Conservation (phyloP, 2,329 filamentous ascomycete genomes). For the Fusarium miscanthi region DNA sequence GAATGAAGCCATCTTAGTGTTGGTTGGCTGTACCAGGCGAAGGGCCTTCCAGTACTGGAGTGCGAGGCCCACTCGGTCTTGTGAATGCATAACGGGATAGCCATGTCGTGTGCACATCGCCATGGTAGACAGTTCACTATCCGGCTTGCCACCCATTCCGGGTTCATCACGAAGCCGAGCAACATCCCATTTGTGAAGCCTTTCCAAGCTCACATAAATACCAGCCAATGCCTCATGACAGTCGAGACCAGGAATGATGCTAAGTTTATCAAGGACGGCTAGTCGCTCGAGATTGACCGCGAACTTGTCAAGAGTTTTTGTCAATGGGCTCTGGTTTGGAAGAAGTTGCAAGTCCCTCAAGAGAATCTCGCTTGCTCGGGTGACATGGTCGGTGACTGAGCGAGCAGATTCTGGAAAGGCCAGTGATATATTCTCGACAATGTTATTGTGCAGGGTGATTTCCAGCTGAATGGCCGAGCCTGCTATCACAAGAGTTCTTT, state of each 20-base stretch:
- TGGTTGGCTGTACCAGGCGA: constrained; percentile 57
- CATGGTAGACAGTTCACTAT: constrained; percentile 63
- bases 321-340: constrained; percentile 71
- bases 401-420: constrained; percentile 70
- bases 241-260: constrained; percentile 74
- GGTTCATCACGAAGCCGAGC: constrained; percentile 64
- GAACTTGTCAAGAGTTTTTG: constrained; percentile 77
- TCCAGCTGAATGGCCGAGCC: constrained; percentile 71
- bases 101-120: constrained; percentile 78
- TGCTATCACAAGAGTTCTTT: constrained; percentile 69
- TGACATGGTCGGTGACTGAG: constrained; percentile 69
- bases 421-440: constrained; percentile 71
- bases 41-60: constrained; percentile 82
- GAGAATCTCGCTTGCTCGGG: constrained; percentile 73
- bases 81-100: constrained; percentile 75
- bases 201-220: constrained; percentile 75
- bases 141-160: constrained; percentile 56
- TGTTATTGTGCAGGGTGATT: constrained; percentile 69
- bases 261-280: constrained; percentile 77
- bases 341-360: constrained; percentile 71
- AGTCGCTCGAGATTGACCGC: constrained; percentile 77
- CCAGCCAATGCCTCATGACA: constrained; percentile 82
- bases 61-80: constrained; percentile 73
- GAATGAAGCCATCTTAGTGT: constrained; percentile 51
- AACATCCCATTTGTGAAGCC: constrained; percentile 77